Evolutionary conservation across 371 early-diverging fungal species (phyloP), one percentile per base, ranked within the genome.

Genomic region (Mortierella sp.): DNA sequence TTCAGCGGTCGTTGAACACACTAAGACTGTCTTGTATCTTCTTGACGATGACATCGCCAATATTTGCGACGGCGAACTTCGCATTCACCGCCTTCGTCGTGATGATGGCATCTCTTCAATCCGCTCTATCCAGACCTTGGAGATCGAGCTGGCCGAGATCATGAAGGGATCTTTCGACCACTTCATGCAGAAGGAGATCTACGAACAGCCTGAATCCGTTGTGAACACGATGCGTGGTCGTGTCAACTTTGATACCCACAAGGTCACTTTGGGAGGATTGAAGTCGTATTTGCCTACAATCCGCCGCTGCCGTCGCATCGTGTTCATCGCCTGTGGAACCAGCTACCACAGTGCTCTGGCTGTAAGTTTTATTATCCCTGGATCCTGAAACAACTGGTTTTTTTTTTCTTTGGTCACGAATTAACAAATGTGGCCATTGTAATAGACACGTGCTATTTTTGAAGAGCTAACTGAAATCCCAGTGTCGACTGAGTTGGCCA

Each of bases 121-220:
- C 78, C 92, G 99, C 62, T 91, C 95, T 47, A 97, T 99, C 80
- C 94, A 98, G 82, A 97, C 97, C 30, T 85, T 99, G 50, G 98
- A 99, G 84, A 93, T 96, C 79, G 99, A 99, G 80, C 83, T 99
- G 43, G 97, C 96, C 31, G 93, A 94, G 57, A 98, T 99, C 83
- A 97, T 97, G 97, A 99, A 99, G 90, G 99, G 97, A 48, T 86
- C 86, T 51, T 99, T 97, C 72, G 94, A 94, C 59, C 99, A 98
- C 87, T 99, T 98, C 81, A 99, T 99, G 99, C 93, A 96, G 78
- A 99, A 99, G 89, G 99, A 99, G 85, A 99, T 99, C 64, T 98
- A 92, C 78, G 99, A 99, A 83, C 99, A 99, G 85, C 95, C 97
- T 59, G 99, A 99, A 78, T 96, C 97, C 1, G 97, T 99, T 28